phyloP scores from a whole-genome alignment of 2,329 filamentous ascomycete genomes.

The Reticulascus tulasneorum region DNA sequence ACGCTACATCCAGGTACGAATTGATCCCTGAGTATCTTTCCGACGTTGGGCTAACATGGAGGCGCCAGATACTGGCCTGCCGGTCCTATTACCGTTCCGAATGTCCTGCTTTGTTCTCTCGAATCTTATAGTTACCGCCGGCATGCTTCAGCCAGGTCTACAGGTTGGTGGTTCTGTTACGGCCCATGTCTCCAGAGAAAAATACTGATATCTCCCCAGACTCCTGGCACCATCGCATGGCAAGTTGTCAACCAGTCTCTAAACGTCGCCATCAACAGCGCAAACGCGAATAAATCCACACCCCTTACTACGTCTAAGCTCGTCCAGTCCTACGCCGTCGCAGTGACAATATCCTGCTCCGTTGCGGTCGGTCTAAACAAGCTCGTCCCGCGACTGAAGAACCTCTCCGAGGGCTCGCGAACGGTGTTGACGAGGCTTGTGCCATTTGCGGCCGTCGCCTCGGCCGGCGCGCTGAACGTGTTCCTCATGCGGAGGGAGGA shows the following conservation, averaged over 20 bases:
- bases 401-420: constrained; percentile 69
- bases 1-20: constrained; percentile 88
- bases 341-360: constrained; percentile 88
- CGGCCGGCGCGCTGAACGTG: constrained; percentile 87
- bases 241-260: constrained; percentile 96
- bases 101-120: constrained; percentile 96
- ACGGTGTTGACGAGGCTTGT: constrained; percentile 81
- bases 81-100: constrained; percentile 90
- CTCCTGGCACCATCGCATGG: constrained; percentile 83
- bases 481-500: constrained; percentile 98
- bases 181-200: not conserved
- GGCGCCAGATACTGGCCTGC: constrained; percentile 78
- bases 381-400: constrained; percentile 77
- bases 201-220: constrained; percentile 41
- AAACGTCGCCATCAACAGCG: constrained; percentile 96
- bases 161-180: constrained; percentile 44
- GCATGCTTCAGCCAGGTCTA: constrained; percentile 92
- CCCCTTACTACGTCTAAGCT: constrained; percentile 78
- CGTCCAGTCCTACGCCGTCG: constrained; percentile 83
- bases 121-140: constrained; percentile 90
- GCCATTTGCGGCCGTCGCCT: constrained; percentile 92
- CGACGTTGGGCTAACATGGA: constrained; percentile 10
- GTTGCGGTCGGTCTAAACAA: constrained; percentile 91
- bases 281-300: constrained; percentile 97
- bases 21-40: not conserved